These are phyloP conservation scores for Colletotrichum acutatum DNA, from an alignment of 2,329 filamentous ascomycete genomes.

Conservation along the genomic window DNA sequence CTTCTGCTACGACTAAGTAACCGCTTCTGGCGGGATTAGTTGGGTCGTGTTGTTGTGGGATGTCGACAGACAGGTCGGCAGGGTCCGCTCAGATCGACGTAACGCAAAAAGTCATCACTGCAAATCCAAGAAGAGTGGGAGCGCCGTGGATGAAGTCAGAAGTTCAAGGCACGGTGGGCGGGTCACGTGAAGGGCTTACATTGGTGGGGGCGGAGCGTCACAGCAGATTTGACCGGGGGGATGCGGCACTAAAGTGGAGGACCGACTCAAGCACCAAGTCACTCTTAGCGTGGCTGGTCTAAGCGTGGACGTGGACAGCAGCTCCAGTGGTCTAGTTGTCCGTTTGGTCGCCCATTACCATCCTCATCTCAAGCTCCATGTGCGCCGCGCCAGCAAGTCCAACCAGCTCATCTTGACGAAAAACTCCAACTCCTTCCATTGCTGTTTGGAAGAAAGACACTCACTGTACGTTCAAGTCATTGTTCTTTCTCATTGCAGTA, in stretches of 20 bases:
- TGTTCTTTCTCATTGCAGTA: neutral
- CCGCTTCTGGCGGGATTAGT: neutral
- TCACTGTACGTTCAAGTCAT: neutral
- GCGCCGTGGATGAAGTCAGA: conserved; percentile 34
- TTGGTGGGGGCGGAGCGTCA: conserved; percentile 35
- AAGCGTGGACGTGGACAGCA: conserved; percentile 30
- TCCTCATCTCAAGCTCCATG: conserved; percentile 8
- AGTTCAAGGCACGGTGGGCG: conserved; percentile 28
- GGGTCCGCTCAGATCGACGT: conserved; percentile 27
- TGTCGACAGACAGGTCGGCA: neutral
- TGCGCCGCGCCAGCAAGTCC: conserved; percentile 2
- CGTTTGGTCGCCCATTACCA: conserved; percentile 21
- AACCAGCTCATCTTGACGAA: neutral
- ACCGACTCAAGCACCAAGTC: conserved; percentile 15
- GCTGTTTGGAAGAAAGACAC: neutral
- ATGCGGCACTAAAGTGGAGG: conserved; percentile 12
- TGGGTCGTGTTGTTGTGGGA: neutral
- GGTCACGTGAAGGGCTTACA: conserved; percentile 35
- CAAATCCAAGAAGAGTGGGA: conserved; percentile 19
- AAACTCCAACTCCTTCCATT: neutral
- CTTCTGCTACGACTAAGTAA: conserved; percentile 7
- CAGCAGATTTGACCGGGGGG: conserved; percentile 3
- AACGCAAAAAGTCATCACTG: conserved; percentile 29
- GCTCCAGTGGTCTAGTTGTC: conserved; percentile 34
- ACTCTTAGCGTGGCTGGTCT: conserved; percentile 16